A percentile compares a stretch with the other conserved stretches of the same genome.
Conservation (phyloP, 2,329 filamentous ascomycete genomes). For the Paracoccidioides brasiliensis region DNA sequence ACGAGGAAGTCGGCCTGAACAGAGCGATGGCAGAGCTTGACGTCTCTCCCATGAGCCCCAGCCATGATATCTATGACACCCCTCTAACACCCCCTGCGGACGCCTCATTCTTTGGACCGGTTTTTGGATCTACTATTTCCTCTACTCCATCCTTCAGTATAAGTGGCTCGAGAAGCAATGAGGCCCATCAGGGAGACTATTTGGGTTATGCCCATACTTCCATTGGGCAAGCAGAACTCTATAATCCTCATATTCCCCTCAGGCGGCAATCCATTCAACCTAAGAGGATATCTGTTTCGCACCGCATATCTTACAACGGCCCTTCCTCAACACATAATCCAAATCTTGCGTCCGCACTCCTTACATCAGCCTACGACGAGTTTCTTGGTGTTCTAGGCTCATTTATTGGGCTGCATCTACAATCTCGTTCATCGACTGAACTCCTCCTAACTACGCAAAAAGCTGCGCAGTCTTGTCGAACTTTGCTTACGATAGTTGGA, state of each 20-base stretch:
- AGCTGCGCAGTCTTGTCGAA: constrained; percentile 67
- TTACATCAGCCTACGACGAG: constrained; percentile 68
- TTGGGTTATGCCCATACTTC: constrained; percentile 16
- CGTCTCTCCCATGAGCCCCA: constrained; percentile 12
- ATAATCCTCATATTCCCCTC: constrained; percentile 16
- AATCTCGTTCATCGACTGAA: constrained; percentile 80
- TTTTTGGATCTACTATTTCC: neutral
- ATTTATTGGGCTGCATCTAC: constrained; percentile 85
- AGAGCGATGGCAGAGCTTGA: constrained; percentile 29
- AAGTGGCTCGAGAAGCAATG: neutral
- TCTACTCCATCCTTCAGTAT: neutral
- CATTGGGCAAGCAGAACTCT: constrained; percentile 6
- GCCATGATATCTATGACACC: constrained; percentile 16
- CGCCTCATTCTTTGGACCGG: constrained; percentile 16
- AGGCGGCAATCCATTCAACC: constrained; percentile 24
- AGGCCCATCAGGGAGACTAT: neutral
- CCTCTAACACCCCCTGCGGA: constrained; percentile 29
- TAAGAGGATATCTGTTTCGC: constrained; percentile 45
- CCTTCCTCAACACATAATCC: constrained; percentile 51
- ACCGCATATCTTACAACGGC: constrained; percentile 64
- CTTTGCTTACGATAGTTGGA: constrained; percentile 67
- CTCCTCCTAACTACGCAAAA: constrained; percentile 70
- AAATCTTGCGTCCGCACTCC: constrained; percentile 69
- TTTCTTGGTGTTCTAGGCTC: constrained; percentile 85
- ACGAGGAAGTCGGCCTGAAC: constrained; percentile 40